Evolutionary conservation across 83 land plant species (phyloP), one percentile per base, ranked within the genome.

Genomic region (Diphasiastrum complanatum): DNA sequence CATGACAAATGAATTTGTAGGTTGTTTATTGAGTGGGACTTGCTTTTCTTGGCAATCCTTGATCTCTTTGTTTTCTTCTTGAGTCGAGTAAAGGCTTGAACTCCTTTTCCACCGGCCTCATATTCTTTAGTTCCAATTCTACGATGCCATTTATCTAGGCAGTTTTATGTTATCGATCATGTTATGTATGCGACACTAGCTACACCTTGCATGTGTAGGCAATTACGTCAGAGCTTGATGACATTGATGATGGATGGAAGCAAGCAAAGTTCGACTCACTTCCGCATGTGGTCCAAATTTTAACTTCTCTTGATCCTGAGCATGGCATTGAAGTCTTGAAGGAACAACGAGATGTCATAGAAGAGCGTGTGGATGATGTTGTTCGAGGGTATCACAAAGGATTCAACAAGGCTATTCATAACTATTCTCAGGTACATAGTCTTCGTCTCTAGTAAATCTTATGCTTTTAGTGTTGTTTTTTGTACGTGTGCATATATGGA

Each of bases 351-450:
- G 91, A 93, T 63, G 65, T 77, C 52, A 72, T 93, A 60, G 98
- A 93, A 64, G 98, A 88, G 23, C 89, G 88, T 72, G 98, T 93
- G 22, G 96, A 93, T 85, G 98, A 93, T 81, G 98, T 93, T 25
- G 98, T 93, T 31, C 96, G 88, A 70, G 85, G 85, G 16, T 93
- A 89, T 71, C 98, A 93, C 63, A 70, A 75, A 76, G 98, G 98
- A 40, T 93, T 93, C 78, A 93, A 93, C 73, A 88, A 82, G 80
- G 98, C 98, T 2, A 89, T 89, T 61, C 98, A 93, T 64, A 93
- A 93, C 68, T 93, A 93, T 68, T 93, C 98, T 45, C 98, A 92
- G 79, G 96, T 92, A 4, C 33, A 14, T 51, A 55, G 47, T 49
- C 45, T 66, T 16, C 26, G 32, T 33, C 28, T 16, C 67, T 36